Evolutionary conservation across 768 basidiomycete genomes (phyloP).

Genomic region (Aureoboletus auriporus): DNA sequence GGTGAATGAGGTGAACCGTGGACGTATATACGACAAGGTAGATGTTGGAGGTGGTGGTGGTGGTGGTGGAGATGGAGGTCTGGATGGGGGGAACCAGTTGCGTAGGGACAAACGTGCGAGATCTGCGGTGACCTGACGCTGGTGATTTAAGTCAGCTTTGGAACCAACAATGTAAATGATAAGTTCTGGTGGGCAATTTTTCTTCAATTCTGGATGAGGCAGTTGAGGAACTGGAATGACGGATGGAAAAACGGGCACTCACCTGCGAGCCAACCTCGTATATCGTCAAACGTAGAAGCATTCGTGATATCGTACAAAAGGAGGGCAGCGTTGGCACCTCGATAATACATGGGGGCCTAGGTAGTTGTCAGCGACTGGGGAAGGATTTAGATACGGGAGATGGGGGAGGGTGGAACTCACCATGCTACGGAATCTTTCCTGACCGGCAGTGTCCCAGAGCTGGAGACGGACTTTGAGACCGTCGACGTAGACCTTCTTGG

Average conservation of each 20-base stretch:
- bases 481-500: constrained; percentile 85
- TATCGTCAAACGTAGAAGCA: constrained; percentile 81
- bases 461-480: constrained; percentile 84
- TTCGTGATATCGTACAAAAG: constrained; percentile 96
- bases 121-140: constrained; percentile 77
- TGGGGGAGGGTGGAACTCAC: constrained; percentile 36
- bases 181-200: constrained; percentile 82
- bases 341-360: constrained; percentile 95
- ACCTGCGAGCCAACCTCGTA: constrained; percentile 91
- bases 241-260: constrained; percentile 18
- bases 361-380: constrained; percentile 12
- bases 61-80: constrained; percentile 60
- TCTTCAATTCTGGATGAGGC: constrained; percentile 67
- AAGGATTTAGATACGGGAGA: constrained; percentile 9
- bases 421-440: constrained; percentile 91
- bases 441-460: constrained; percentile 92
- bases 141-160: constrained; percentile 74
- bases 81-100: constrained; percentile 84
- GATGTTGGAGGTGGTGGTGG: constrained; percentile 49
- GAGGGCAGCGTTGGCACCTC: constrained; percentile 91
- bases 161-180: constrained; percentile 95
- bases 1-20: constrained; percentile 37
- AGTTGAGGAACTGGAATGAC: neutral
- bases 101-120: constrained; percentile 79
- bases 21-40: constrained; percentile 34